A percentile compares a stretch with the other conserved stretches of the same genome.
Conservation (phyloP, 139 green algal genomes). For the Chlamydomonas sp. region DNA sequence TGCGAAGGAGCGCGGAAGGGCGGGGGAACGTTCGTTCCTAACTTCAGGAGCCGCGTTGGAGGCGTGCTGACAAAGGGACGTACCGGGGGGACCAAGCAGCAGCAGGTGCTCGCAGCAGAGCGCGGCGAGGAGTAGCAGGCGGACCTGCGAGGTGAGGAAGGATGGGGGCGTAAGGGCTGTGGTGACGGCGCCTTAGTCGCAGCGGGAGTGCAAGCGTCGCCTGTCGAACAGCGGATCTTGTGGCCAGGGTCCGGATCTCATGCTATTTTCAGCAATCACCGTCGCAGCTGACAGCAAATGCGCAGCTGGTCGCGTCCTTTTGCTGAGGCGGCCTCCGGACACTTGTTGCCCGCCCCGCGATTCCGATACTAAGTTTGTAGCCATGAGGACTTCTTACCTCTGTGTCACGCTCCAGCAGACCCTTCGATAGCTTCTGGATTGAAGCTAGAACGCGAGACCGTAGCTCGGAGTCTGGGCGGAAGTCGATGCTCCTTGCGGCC, state of each 20-base stretch:
- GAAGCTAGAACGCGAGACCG: slow-evolving; percentile 59
- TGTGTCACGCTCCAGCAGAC: slow-evolving; percentile 86
- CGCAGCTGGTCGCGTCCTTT: background rate
- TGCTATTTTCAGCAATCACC: background rate
- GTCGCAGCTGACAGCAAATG: background rate
- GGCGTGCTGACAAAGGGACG: background rate
- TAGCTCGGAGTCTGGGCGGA: slow-evolving; percentile 47
- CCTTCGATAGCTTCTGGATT: slow-evolving; percentile 67
- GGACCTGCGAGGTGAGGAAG: slow-evolving; percentile 65
- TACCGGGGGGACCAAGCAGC: slow-evolving; percentile 77
- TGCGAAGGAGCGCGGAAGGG: no score
- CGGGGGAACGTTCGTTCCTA: no score
- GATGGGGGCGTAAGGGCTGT: no score
- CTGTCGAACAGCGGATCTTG: background rate
- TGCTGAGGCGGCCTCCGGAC: background rate
- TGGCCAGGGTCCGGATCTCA: background rate
- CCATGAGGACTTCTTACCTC: slow-evolving; percentile 64
- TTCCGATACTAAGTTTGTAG: background rate
- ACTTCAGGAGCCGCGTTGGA: background rate
- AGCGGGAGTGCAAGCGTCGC: no score
- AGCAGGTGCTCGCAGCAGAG: slow-evolving; percentile 92
- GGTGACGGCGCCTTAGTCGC: no score
- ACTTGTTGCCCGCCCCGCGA: background rate
- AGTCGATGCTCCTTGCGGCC: slow-evolving; percentile 22
- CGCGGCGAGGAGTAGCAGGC: slow-evolving; percentile 89